A percentile compares a stretch with the other conserved stretches of the same genome.
phyloP scores from a whole-genome alignment of 2,329 filamentous ascomycete species.

The Trichoderma gracile region DNA sequence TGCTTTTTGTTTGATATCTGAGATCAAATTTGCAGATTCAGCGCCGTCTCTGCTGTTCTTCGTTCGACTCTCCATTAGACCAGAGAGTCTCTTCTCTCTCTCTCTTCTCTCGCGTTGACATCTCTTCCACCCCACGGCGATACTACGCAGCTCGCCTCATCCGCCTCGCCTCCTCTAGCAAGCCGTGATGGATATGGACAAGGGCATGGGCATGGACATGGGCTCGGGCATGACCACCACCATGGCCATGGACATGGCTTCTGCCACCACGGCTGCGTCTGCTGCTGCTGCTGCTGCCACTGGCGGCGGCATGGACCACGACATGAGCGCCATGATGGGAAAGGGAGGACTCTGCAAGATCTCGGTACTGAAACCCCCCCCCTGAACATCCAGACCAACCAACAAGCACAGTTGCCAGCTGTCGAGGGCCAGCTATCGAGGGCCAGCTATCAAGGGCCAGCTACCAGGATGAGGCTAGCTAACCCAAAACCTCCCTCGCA shows the following conservation, averaged over 20 bases:
- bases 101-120: no score
- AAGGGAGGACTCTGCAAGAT: conserved; percentile 45
- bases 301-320: conserved; percentile 25
- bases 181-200: conserved; percentile 6
- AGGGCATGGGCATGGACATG: neutral
- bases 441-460: no score
- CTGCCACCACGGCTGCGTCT: conserved; percentile 20
- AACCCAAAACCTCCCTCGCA: conserved; percentile 35
- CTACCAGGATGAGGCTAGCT: no score
- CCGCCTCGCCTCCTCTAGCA: neutral
- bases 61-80: neutral
- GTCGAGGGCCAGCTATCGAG: neutral
- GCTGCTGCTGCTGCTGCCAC: conserved; percentile 10
- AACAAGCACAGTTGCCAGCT: neutral
- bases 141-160: neutral
- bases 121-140: neutral
- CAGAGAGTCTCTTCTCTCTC: neutral
- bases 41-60: neutral
- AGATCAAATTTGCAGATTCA: neutral
- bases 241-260: conserved; percentile 8
- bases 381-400: neutral
- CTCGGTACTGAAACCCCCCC: conserved; percentile 30
- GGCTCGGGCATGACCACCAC: neutral
- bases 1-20: neutral
- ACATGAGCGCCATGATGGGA: conserved; percentile 31